A percentile compares a stretch with the other conserved stretches of the same genome.
phyloP scores from a whole-genome alignment of 768 basidiomycete species.

The Amanita polypyramis region DNA sequence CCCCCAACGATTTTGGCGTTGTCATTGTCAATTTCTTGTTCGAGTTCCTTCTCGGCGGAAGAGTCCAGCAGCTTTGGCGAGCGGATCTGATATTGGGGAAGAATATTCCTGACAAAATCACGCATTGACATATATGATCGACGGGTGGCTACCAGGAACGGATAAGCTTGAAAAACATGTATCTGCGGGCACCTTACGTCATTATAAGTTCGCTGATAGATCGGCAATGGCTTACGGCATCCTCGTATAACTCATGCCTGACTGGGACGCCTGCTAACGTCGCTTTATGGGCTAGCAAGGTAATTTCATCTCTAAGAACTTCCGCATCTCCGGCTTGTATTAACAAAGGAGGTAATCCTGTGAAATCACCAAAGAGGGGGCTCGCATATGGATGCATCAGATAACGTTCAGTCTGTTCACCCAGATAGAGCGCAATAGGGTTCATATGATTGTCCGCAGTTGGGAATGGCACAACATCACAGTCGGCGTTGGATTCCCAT shows the following conservation, averaged over 20 bases:
- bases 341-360: constrained; percentile 79
- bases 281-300: constrained; percentile 89
- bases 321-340: constrained; percentile 93
- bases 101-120: constrained; percentile 50
- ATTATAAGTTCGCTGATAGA: constrained; percentile 1
- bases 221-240: constrained; percentile 50
- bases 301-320: constrained; percentile 89
- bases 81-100: constrained; percentile 42
- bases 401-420: constrained; percentile 67
- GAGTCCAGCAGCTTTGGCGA: constrained; percentile 43
- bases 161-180: constrained; percentile 87
- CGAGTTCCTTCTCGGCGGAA: constrained; percentile 49
- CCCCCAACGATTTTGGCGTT: constrained; percentile 60
- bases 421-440: constrained; percentile 90
- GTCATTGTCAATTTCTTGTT: constrained; percentile 61
- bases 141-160: constrained; percentile 59
- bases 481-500: constrained; percentile 92
- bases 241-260: constrained; percentile 82
- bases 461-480: constrained; percentile 72
- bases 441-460: constrained; percentile 76
- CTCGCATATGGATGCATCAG: constrained; percentile 95
- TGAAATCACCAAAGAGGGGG: constrained; percentile 86
- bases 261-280: constrained; percentile 77
- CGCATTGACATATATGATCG: constrained; percentile 63
- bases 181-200: constrained; percentile 33